phyloP scores from a whole-genome alignment of 495 filamentous ascomycete genomes.

The Staphylotrichum tortipilum region DNA sequence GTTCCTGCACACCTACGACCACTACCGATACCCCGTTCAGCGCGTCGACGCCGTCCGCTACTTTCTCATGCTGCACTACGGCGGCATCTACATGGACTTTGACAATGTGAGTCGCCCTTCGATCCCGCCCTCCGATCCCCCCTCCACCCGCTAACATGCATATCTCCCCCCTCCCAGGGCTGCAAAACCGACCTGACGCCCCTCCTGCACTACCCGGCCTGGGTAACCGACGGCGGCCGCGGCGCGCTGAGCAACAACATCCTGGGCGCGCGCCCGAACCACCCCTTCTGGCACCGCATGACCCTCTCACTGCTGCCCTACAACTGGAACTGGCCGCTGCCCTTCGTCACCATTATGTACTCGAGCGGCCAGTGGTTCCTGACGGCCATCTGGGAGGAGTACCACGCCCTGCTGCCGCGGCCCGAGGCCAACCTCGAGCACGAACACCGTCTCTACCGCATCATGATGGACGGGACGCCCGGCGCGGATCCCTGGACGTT shows the following conservation, averaged over 20 bases:
- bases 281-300: conserved; percentile 71
- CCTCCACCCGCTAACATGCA: neutral
- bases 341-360: conserved; percentile 87
- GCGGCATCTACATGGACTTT: conserved; percentile 82
- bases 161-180: conserved; percentile 47
- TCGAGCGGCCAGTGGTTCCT: conserved; percentile 78
- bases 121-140: neutral
- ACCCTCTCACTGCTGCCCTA: conserved; percentile 64
- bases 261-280: conserved; percentile 70
- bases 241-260: conserved; percentile 88
- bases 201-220: conserved; percentile 69
- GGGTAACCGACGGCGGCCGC: conserved; percentile 70
- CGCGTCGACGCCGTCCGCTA: conserved; percentile 83
- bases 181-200: conserved; percentile 77
- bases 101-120: conserved; percentile 60
- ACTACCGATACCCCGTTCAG: conserved; percentile 74
- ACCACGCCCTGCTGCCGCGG: conserved; percentile 28
- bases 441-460: conserved; percentile 23
- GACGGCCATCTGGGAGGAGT: conserved; percentile 77
- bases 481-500: conserved; percentile 33
- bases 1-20: conserved; percentile 78
- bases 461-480: conserved; percentile 37
- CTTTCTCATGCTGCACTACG: conserved; percentile 74
- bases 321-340: conserved; percentile 67
- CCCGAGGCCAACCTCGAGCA: neutral